Base-by-base conservation (phyloP, 1,284 basidiomycete species). In the Leccinum subrobustum region DNA sequence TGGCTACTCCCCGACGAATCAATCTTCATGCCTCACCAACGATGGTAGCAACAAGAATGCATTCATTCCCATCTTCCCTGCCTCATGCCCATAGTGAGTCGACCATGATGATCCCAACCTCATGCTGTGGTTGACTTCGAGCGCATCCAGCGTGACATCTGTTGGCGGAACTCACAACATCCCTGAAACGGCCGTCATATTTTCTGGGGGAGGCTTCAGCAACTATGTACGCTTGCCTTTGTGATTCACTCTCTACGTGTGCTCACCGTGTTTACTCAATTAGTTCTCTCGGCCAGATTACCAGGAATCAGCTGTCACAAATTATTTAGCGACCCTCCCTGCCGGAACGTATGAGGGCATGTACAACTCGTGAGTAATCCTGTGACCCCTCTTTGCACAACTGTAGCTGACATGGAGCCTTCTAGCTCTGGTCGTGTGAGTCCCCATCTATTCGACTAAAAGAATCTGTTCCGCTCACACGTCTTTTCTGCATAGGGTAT, bases 121-220 rank as follows among this genome's bases (percentile, higher is more conserved):
- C 39, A 5, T 42, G 39, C 42, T 12, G 39, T 18, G 16, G 18
- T 42, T 18, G n/a, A 9, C 16, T 16, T 55, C 31, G 31, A 51
- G 37, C 33, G 1, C 3, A 18, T 29, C 2, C 33, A 80, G 84
- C 59, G 79, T 86, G 11, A 87, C 85, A 6, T 68, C 84, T 0
- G 87, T 89, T 5, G 87, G 87, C 42, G 86, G 80, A 6, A 88
- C 86, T 1, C 70, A 75, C 20, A 66, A 78, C 51, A 76, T 87
- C 42, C 84, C 84, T 0, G 86, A 89, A 72, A 77, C 76, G 6
- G 85, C 83, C 0, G 78, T 80, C 1, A 71, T 65, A 65, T 84
- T 84, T 70, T 86, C 84, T 48, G 88, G 89, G 7, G 89, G 88
- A 59, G 89, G 89, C 3, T 87, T 87, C 71, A 82, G 79, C 44